phyloP scores from a whole-genome alignment of 805 yeast species.

The Nakazawaea sp. region DNA sequence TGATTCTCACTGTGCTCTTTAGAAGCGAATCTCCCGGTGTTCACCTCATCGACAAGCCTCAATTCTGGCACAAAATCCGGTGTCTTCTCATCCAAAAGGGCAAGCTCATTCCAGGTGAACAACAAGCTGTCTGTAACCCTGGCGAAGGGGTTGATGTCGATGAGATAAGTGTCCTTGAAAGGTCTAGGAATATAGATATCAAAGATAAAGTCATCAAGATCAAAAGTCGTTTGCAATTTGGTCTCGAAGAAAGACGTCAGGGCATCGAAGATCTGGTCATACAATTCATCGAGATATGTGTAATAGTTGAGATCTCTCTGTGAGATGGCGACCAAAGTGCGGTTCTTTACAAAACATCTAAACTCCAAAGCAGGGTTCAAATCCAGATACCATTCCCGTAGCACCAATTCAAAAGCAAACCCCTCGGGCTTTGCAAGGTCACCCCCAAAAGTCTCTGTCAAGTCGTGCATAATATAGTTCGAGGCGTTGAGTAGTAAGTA shows the following conservation, averaged over 20 bases:
- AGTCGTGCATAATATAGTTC: constrained; percentile 80
- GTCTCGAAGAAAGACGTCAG: constrained; percentile 52
- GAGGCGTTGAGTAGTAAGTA: constrained; percentile 81
- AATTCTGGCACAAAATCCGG: constrained; percentile 39
- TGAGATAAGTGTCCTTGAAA: constrained; percentile 51
- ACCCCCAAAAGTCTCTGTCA: constrained; percentile 59
- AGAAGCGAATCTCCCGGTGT: constrained; percentile 68
- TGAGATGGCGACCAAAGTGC: constrained; percentile 61
- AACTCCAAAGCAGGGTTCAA: constrained; percentile 90
- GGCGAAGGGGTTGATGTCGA: constrained; percentile 85
- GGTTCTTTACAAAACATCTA: constrained; percentile 69
- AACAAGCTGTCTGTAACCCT: constrained; percentile 72
- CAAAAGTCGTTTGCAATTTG: constrained; percentile 39
- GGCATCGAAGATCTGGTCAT: constrained; percentile 36
- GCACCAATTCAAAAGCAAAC: constrained; percentile 54
- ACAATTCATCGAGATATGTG: constrained; percentile 51
- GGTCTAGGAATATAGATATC: constrained; percentile 85
- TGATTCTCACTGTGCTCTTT: constrained; percentile 86
- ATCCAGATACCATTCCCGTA: constrained; percentile 74
- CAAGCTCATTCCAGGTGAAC: constrained; percentile 80
- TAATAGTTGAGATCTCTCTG: constrained; percentile 88
- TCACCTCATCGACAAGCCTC: constrained; percentile 61
- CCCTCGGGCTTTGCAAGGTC: constrained; percentile 16
- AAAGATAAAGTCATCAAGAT: constrained; percentile 53
- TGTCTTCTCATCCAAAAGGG: constrained; percentile 22